Evolutionary conservation across 2,329 filamentous ascomycete species (phyloP).

Genomic region (Trichoderma sp.): DNA sequence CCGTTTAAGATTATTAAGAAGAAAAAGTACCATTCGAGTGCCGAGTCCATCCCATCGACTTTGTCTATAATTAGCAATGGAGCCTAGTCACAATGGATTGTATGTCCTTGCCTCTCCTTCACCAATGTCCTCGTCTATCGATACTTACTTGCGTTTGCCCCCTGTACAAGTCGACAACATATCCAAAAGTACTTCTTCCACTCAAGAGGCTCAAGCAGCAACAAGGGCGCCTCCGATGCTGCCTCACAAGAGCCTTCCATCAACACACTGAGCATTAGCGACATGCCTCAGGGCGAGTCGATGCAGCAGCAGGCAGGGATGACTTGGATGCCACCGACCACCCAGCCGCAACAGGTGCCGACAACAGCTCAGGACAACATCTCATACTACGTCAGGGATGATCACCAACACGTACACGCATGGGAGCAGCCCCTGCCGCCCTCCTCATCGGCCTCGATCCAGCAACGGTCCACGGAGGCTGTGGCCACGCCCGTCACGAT

Average conservation of each 20-base stretch:
- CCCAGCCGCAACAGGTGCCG: constrained; percentile 30
- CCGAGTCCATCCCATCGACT: constrained; percentile 16
- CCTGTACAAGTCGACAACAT: constrained; percentile 27
- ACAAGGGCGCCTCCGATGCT: constrained; percentile 3
- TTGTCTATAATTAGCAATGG: constrained; percentile 27
- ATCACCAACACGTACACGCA: constrained; percentile 22
- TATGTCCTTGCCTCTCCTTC: constrained; percentile 23
- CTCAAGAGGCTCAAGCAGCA: constrained; percentile 19
- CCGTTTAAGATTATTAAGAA: constrained; percentile 25
- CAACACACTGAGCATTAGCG: constrained; percentile 23
- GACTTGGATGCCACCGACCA: constrained; percentile 29
- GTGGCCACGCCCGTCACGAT: constrained; percentile 16
- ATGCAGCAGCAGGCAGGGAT: constrained; percentile 27
- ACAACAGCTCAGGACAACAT: constrained; percentile 28
- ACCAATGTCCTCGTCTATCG: constrained; percentile 12
- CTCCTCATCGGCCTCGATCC: constrained; percentile 18
- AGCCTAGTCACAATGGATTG: constrained; percentile 26
- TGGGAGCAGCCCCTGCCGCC: constrained; percentile 27
- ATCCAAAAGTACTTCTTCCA: constrained; percentile 26
- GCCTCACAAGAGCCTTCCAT: constrained; percentile 12
- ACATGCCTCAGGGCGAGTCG: constrained; percentile 25
- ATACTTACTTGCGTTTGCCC: constrained; percentile 22
- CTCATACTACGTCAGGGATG: constrained; percentile 29
- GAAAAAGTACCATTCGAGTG: constrained; percentile 19
- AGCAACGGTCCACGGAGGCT: constrained; percentile 16